phyloP scores from a whole-genome alignment of 441 rosid genomes.

The Pelargonium australe region DNA sequence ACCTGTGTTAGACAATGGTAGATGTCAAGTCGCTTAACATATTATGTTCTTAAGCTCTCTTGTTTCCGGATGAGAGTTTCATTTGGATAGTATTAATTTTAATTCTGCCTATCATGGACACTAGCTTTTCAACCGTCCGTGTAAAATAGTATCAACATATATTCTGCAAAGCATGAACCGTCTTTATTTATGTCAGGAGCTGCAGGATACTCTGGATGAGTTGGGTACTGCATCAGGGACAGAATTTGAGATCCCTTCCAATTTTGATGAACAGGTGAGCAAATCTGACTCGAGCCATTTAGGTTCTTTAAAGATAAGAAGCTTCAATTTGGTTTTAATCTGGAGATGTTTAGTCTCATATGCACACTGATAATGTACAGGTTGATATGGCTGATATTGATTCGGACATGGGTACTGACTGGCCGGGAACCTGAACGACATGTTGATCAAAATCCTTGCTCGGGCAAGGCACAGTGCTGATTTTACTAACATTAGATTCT shows the following conservation, averaged over 20 bases:
- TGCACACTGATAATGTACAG: slow-evolving; percentile 27
- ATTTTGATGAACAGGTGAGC: slow-evolving; percentile 42
- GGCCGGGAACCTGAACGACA: slow-evolving; percentile 27
- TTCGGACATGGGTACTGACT: slow-evolving; percentile 21
- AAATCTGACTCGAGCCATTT: slow-evolving; percentile 14
- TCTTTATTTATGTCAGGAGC: slow-evolving; percentile 22
- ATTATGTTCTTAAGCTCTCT: too few relatives aligned
- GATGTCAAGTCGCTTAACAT: too few relatives aligned
- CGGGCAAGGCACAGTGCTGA: not conserved
- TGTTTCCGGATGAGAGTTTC: too few relatives aligned
- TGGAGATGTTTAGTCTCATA: slow-evolving; percentile 19
- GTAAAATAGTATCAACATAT: not conserved
- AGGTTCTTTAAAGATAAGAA: not conserved
- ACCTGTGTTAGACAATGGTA: too few relatives aligned
- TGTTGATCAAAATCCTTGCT: not conserved
- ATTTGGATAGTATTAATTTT: too few relatives aligned
- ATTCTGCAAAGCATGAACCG: not conserved
- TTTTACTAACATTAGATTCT: not conserved
- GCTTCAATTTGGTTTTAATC: slow-evolving; percentile 18
- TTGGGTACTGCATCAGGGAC: slow-evolving; percentile 40
- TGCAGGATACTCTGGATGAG: slow-evolving; percentile 43
- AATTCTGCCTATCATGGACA: too few relatives aligned
- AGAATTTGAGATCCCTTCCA: slow-evolving; percentile 45
- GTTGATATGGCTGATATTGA: slow-evolving; percentile 29
- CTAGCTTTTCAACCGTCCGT: not conserved